Evolutionary conservation across 345 rosid genomes (phyloP), one percentile per base, ranked within the genome.

Genomic region (Carallia brachiata): DNA sequence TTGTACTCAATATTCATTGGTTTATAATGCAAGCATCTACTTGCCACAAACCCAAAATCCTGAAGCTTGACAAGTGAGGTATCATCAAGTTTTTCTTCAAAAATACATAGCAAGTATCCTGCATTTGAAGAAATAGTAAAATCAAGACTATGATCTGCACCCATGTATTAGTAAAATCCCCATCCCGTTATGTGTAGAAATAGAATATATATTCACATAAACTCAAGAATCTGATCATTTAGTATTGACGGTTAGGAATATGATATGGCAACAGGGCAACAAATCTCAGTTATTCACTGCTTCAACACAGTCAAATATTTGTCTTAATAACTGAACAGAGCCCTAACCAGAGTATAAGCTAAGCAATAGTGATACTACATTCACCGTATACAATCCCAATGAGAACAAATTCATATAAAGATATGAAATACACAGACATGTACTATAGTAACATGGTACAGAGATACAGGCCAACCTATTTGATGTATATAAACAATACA

Each of bases 71-170:
- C 77, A 57, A 86, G 78, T 36, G 82, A 73, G 65, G 69, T 70
- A 67, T 88, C 90, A 79, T 88, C 96, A 71, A 85, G 82, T 59
- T 88, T 87, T 77, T 86, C 93, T 75, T 86, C 90, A 81, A 84
- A 85, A 73, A 91, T 73, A 73, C 98, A 94, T 80, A 94, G 84
- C 79, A 94, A 84, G 79, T 94, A 94, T 76, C 97, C 98, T 77
- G 65, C 5, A 63, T 18, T 52, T 15, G 37, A 36, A 50, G 8
- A 30, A 73, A 52, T 7, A 4, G 54, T 62, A n/a, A 18, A n/a
- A 30, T 65, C 23, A 23, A 23, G 23, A 23, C 23, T 23, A 23
- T 44, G 50, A 44, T 44, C 16, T 44, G 16, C 50, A 44, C 15
- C 50, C 5, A 44, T 44, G 16, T 12, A 44, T 12, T 44, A 44